These are phyloP conservation scores for Schwanniomyces polymorphus DNA, from an alignment of 805 yeast genomes.

Conservation along the genomic window DNA sequence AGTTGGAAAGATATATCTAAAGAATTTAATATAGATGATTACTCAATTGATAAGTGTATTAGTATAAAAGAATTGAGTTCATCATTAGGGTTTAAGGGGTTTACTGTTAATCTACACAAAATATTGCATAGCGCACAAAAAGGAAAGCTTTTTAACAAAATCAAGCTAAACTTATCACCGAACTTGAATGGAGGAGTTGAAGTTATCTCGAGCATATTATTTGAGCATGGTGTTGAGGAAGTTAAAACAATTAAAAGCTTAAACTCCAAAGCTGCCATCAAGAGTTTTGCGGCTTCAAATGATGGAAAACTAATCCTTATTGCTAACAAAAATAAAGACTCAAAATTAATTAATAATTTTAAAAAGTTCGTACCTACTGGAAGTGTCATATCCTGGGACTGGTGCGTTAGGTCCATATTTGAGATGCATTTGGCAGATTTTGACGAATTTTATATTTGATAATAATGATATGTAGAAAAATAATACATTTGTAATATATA, in stretches of 20 bases:
- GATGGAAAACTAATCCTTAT: conserved; percentile 20
- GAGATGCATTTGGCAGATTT: conserved; percentile 34
- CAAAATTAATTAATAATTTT: conserved; percentile 21
- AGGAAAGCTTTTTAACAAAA: conserved; percentile 45
- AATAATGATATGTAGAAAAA: not conserved
- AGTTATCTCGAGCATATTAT: conserved; percentile 55
- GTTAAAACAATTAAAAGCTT: conserved; percentile 19
- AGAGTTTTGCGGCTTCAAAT: conserved; percentile 14
- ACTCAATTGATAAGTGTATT: conserved; percentile 33
- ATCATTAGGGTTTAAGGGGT: conserved; percentile 21
- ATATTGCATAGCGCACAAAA: conserved; percentile 14
- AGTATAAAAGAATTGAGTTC: conserved; percentile 29
- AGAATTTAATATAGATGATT: conserved; percentile 27
- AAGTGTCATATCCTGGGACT: conserved; percentile 57
- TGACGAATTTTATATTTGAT: conserved; percentile 16
- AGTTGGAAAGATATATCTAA: conserved; percentile 14
- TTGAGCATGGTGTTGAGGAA: conserved; percentile 55
- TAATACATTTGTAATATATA: not conserved
- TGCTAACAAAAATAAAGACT: conserved; percentile 39
- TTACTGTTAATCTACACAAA: conserved; percentile 13
- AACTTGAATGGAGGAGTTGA: conserved; percentile 61
- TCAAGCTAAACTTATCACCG: conserved; percentile 55
- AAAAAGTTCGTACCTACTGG: conserved; percentile 12
- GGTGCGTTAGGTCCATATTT: conserved; percentile 61
- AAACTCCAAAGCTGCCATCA: conserved; percentile 11